Conservation (phyloP, 768 basidiomycete species). For the Podaxis rugospora region DNA sequence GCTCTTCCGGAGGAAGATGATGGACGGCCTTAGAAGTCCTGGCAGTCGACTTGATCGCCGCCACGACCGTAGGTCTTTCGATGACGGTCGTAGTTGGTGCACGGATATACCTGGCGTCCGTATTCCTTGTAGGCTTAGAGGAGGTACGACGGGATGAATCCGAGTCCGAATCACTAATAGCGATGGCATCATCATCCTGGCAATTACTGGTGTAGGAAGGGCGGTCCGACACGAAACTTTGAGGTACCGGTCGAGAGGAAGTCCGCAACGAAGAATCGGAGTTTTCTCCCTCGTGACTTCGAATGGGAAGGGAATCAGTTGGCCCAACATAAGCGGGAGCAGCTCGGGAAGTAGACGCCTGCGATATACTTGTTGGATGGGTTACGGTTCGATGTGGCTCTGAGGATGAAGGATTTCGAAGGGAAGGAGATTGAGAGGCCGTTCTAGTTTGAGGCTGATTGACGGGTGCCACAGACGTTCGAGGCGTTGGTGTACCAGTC, state of each 20-base stretch:
- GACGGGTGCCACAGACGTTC: background rate
- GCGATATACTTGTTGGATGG: background rate
- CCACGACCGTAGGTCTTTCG: background rate
- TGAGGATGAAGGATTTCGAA: background rate
- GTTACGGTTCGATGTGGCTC: background rate
- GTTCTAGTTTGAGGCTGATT: background rate
- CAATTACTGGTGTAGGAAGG: background rate
- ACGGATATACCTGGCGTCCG: background rate
- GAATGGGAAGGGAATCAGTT: background rate
- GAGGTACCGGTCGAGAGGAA: background rate
- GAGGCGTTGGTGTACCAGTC: background rate
- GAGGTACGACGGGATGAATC: background rate
- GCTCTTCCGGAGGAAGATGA: slow-evolving; percentile 1
- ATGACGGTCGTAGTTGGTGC: background rate
- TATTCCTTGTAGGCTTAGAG: background rate
- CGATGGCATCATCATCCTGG: background rate
- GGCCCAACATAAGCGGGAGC: background rate
- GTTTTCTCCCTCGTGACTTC: background rate
- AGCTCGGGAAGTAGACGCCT: background rate
- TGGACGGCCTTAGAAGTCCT: background rate
- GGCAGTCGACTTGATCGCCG: background rate
- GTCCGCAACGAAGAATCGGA: background rate
- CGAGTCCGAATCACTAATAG: background rate
- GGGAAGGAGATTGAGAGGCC: background rate
- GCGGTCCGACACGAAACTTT: background rate